Evolutionary conservation across 2,329 filamentous ascomycete genomes (phyloP).

Genomic region (Penicillium concentricum): DNA sequence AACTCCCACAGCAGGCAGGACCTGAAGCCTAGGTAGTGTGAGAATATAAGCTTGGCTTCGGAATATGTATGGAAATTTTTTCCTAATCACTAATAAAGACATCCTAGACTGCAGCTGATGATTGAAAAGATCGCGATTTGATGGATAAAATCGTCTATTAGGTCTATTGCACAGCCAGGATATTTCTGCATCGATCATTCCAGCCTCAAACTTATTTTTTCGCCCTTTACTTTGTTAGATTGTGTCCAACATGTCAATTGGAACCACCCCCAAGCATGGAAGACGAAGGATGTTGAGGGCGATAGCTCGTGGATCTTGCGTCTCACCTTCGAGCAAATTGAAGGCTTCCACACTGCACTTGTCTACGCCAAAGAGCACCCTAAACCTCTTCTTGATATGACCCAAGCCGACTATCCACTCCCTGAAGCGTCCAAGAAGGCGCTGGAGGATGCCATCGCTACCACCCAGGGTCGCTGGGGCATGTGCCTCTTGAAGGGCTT

Average conservation of each 20-base stretch:
- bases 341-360: neutral
- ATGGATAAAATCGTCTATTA: neutral
- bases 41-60: neutral
- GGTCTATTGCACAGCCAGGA: neutral
- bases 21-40: too few relatives aligned
- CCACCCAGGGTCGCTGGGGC: conserved; percentile 9
- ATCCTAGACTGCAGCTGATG: neutral
- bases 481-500: conserved; percentile 8
- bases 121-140: neutral
- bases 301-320: neutral
- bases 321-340: neutral
- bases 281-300: neutral
- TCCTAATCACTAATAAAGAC: neutral
- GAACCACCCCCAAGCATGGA: neutral
- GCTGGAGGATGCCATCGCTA: neutral
- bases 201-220: neutral
- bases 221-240: too few relatives aligned
- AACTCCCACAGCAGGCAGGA: neutral
- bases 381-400: neutral
- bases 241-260: neutral
- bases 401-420: neutral
- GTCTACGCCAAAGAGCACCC: neutral
- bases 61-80: neutral
- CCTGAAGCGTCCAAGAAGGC: neutral
- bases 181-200: neutral